Conservation (phyloP, 1,284 basidiomycete species). For the Cystobasidium slooffiae region DNA sequence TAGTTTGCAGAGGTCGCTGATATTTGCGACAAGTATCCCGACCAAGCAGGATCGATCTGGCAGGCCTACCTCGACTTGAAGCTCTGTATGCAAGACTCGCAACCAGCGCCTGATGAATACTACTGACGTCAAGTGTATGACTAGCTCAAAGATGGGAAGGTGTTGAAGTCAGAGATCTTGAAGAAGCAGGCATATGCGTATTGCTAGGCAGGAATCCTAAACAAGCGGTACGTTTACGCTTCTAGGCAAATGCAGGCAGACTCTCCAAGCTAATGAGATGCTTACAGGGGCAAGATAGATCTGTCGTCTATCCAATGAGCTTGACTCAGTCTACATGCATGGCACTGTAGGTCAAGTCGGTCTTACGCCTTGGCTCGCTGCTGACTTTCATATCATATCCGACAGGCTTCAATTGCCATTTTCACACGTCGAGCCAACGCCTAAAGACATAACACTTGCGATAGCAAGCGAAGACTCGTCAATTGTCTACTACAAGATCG, state of each 20-base stretch:
- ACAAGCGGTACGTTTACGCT: conserved; percentile 7
- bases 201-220: conserved; percentile 8
- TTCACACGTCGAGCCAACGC: conserved; percentile 2
- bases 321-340: conserved; percentile 22
- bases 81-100: conserved; percentile 25
- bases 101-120: no score
- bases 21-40: conserved; percentile 40
- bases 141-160: conserved; percentile 43
- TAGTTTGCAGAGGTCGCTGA: conserved; percentile 30
- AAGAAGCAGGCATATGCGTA: conserved; percentile 2
- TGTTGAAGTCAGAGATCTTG: conserved; percentile 25
- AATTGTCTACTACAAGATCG: conserved; percentile 45
- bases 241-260: background rate
- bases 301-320: conserved; percentile 40
- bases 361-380: no score
- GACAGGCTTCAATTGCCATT: conserved; percentile 29
- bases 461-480: conserved; percentile 41
- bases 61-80: conserved; percentile 43
- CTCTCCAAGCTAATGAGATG: background rate
- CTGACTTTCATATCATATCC: no score
- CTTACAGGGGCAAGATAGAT: conserved; percentile 3
- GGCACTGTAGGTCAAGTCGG: conserved; percentile 8
- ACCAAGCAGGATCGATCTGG: conserved; percentile 38
- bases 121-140: no score
- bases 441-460: conserved; percentile 14